phyloP scores from a whole-genome alignment of 805 yeast genomes.

The Barnettozyma pratensis region DNA sequence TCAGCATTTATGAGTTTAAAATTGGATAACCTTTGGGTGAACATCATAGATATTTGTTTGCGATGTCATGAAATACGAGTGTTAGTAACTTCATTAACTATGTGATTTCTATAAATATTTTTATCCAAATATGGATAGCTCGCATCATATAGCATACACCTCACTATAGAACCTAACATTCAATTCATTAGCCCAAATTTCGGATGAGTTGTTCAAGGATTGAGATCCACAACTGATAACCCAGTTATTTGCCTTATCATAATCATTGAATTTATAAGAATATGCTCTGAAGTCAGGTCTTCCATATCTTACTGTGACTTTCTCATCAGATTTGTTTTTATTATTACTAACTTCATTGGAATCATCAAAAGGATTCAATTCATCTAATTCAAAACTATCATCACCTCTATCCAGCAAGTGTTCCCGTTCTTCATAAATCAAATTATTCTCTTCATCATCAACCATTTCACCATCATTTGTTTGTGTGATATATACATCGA shows the following conservation, averaged over 20 bases:
- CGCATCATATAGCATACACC: slow-evolving; percentile 27
- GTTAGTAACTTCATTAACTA: too few relatives aligned
- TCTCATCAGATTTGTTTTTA: not conserved
- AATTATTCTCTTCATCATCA: not conserved
- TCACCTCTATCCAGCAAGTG: slow-evolving; percentile 14
- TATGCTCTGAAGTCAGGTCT: slow-evolving; percentile 37
- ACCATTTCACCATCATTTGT: not conserved
- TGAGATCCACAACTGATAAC: slow-evolving; percentile 56
- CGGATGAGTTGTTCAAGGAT: slow-evolving; percentile 36
- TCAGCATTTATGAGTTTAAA: too few relatives aligned
- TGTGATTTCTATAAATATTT: not conserved
- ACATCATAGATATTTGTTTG: too few relatives aligned
- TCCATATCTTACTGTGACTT: slow-evolving; percentile 21
- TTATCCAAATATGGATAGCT: too few relatives aligned
- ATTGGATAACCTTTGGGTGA: too few relatives aligned
- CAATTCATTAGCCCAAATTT: slow-evolving; percentile 31
- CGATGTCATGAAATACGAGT: too few relatives aligned
- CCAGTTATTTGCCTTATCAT: slow-evolving; percentile 37
- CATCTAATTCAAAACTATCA: slow-evolving; percentile 21
- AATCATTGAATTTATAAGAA: slow-evolving; percentile 26
- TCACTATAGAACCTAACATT: slow-evolving; percentile 40
- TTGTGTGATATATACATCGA: slow-evolving; percentile 37
- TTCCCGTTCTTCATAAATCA: slow-evolving; percentile 12
- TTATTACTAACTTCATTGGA: not conserved
- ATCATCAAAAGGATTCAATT: slow-evolving; percentile 20